Base-by-base conservation (phyloP, 805 yeast species). In the Spencermartinsiella europaea region DNA sequence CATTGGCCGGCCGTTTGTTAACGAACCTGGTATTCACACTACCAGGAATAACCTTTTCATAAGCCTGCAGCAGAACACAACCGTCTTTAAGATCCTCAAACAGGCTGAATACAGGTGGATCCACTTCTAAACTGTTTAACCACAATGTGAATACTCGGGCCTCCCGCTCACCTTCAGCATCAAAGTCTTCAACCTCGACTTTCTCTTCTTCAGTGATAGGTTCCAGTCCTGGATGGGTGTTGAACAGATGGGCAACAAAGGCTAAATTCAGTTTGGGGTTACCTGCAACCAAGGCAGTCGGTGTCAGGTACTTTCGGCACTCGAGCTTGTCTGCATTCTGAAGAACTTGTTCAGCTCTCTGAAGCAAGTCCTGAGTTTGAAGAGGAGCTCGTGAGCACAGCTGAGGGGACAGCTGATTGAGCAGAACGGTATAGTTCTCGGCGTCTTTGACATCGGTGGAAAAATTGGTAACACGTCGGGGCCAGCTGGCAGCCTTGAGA, bases 131-230 rank as follows among this genome's bases (percentile, higher is more conserved):
- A 1, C 96, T 88, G 69, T 93, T 93, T 63, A 93, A 79, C 99
- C 99, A 93, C 61, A 93, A 72, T 4, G 99, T 93, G 70, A 93
- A 93, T 10, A 93, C 99, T 67, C 99, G 80, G 2, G 99, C 99
- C 71, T 93, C 99, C 71, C 99, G 85, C 71, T 93, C 99, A 53
- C 99, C 99, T 70, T 93, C 99, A 21, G 99, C 99, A 65, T 93
- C 99, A 61, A 93, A 93, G 57, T 88, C 98, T 71, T 93, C 99
- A 57, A 93, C 87, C 64, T 90, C 98, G 22, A 93, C 86, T 58
- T 81, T 84, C 66, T 91, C 97, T 68, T 90, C 98, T 53, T 67
- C 71, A 62, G 87, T 95, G 54, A 91, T 78, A 48, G 98, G 98
- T 50, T 90, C 98, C 54, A 93, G 76, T 42, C 99, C 98, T 41